Evolutionary conservation across 768 basidiomycete genomes (phyloP).

Genomic region (Clavaria fumosa): DNA sequence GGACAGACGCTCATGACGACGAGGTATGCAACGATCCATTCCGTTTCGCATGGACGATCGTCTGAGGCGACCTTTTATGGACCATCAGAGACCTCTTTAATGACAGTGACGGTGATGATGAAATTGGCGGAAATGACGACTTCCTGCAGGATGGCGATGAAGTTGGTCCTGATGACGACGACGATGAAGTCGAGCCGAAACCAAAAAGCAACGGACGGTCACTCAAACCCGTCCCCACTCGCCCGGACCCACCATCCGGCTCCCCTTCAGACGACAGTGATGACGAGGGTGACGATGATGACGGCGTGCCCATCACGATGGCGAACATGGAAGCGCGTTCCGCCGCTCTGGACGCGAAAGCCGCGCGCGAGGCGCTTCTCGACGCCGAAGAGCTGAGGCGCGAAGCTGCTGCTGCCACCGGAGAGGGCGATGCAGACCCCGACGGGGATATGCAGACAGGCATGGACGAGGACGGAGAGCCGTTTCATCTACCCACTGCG

Average conservation of each 20-base stretch:
- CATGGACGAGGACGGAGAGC: constrained; percentile 26
- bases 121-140: constrained; percentile 12
- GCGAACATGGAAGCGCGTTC: constrained; percentile 75
- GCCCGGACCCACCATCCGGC: constrained; percentile 33
- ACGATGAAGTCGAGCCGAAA: constrained; percentile 27
- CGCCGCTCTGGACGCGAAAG: constrained; percentile 55
- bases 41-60: no score
- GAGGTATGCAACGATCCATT: no score
- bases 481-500: constrained; percentile 52
- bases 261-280: constrained; percentile 33
- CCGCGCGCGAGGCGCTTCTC: constrained; percentile 50
- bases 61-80: no score
- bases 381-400: constrained; percentile 55
- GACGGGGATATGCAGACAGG: constrained; percentile 34
- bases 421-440: constrained; percentile 31
- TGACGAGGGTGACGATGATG: constrained; percentile 24
- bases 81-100: no score
- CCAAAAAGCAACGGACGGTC: constrained; percentile 37
- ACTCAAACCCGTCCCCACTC: constrained; percentile 33
- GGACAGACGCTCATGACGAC: constrained; percentile 9
- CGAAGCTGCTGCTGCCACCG: constrained; percentile 32
- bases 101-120: no score
- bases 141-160: constrained; percentile 35
- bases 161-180: constrained; percentile 44
- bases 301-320: constrained; percentile 42